Evolutionary conservation across 441 rosid genomes (phyloP).

Genomic region (Bruguiera hainesii): DNA sequence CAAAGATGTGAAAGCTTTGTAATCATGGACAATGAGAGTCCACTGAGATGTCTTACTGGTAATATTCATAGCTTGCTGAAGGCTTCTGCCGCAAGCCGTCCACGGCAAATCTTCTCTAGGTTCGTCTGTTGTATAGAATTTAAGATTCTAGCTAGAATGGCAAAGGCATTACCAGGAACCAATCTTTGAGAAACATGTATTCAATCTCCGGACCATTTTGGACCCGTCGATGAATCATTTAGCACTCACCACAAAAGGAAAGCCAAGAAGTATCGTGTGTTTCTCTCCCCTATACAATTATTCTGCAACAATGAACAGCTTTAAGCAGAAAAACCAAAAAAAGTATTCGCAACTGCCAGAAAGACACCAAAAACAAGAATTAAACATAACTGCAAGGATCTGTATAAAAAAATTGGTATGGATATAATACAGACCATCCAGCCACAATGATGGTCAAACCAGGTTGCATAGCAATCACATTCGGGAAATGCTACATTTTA

Average conservation of each 20-base stretch:
- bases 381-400: not conserved
- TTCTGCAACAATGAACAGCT: conserved; percentile 46
- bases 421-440: conserved; percentile 57
- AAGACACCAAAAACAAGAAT: not conserved
- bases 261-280: conserved; percentile 66
- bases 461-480: conserved; percentile 80
- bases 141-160: too few species aligned
- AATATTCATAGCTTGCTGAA: too few species aligned
- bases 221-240: not conserved
- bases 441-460: conserved; percentile 94
- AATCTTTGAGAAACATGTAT: too few species aligned
- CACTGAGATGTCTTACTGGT: too few species aligned
- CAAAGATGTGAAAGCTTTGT: too few species aligned
- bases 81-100: too few species aligned
- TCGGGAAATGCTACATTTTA: conserved; percentile 25
- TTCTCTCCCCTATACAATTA: conserved; percentile 76
- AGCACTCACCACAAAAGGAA: conserved; percentile 70
- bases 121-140: too few species aligned
- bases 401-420: conserved; percentile 3
- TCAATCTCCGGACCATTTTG: too few species aligned
- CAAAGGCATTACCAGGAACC: too few species aligned
- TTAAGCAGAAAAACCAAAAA: not conserved
- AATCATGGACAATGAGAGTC: too few species aligned
- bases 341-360: not conserved
- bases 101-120: too few species aligned